A percentile compares a stretch with the other conserved stretches of the same genome.
Conservation (phyloP, 345 rosid species). For the Linum tenue region DNA sequence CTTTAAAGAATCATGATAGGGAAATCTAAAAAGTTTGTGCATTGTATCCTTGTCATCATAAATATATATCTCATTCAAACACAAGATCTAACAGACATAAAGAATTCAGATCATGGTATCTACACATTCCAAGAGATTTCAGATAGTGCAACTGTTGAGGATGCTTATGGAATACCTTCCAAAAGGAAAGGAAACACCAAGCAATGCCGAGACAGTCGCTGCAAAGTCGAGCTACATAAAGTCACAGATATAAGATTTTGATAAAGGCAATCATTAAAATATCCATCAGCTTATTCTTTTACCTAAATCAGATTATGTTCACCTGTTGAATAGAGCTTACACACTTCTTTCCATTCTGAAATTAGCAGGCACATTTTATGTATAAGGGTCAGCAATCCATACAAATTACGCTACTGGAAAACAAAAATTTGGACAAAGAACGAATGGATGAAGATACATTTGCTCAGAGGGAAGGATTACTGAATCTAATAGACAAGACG, state of each 20-base stretch:
- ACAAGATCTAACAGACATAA: too few relatives aligned
- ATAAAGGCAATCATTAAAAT: conserved; percentile 4
- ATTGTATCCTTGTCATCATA: neutral
- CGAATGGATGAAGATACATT: neutral
- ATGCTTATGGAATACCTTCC: conserved; percentile 97
- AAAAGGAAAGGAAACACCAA: conserved; percentile 87
- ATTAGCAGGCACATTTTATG: conserved; percentile 16
- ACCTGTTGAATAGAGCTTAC: conserved; percentile 79
- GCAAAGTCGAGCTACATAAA: conserved; percentile 86
- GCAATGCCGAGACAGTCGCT: conserved; percentile 74
- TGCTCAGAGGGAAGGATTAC: conserved; percentile 27
- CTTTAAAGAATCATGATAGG: neutral
- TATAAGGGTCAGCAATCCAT: neutral
- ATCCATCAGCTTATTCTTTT: conserved; percentile 8
- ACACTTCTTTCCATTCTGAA: conserved; percentile 55
- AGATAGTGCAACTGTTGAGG: conserved; percentile 26
- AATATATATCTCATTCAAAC: too few relatives aligned
- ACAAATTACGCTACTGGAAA: neutral
- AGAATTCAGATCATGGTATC: too few relatives aligned
- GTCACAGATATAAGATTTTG: conserved; percentile 13
- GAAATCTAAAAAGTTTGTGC: neutral
- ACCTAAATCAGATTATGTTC: conserved; percentile 10
- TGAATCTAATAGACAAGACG: conserved; percentile 47
- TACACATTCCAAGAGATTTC: too few relatives aligned
- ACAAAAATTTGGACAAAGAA: neutral